Evolutionary conservation across 1,139 yeast genomes (phyloP).

Genomic region (Eremothecium coryli): DNA sequence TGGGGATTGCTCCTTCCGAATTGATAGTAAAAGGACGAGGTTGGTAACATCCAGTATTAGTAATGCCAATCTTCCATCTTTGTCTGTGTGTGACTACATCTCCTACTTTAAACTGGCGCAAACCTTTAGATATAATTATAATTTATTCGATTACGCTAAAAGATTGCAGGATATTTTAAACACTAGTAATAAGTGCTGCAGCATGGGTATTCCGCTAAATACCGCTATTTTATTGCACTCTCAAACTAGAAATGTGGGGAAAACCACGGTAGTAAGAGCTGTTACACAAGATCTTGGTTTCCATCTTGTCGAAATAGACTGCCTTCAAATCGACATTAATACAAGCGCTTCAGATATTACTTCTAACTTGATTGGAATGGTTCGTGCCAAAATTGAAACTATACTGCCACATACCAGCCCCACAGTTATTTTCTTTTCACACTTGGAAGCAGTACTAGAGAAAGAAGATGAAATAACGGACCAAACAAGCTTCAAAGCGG

Average conservation of each 20-base stretch:
- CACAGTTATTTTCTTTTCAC: conserved; percentile 51
- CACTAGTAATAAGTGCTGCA: conserved; percentile 36
- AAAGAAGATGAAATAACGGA: conserved; percentile 59
- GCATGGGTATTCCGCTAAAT: conserved; percentile 33
- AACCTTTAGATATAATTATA: conserved; percentile 30
- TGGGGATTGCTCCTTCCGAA: conserved; percentile 19
- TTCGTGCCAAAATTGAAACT: conserved; percentile 69
- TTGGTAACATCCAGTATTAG: conserved; percentile 19
- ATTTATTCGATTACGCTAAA: conserved; percentile 41
- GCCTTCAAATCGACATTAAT: conserved; percentile 40
- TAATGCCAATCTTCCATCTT: conserved; percentile 10
- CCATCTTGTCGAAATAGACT: conserved; percentile 62
- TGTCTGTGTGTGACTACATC: conserved; percentile 37
- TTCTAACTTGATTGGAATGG: conserved; percentile 65
- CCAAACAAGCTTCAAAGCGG: conserved; percentile 31
- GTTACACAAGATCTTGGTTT: conserved; percentile 54
- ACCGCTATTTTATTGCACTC: conserved; percentile 65
- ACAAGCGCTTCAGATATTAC: conserved; percentile 63
- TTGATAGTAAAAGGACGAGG: conserved; percentile 22
- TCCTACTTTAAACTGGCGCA: conserved; percentile 37
- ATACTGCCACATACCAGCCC: conserved; percentile 34
- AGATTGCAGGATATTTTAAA: conserved; percentile 44
- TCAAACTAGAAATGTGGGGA: conserved; percentile 70
- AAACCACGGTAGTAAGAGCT: conserved; percentile 51
- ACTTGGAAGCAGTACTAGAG: conserved; percentile 65